These are phyloP conservation scores for Backusella tarrabulga DNA, from an alignment of 192 early-diverging fungal genomes.

Conservation along the genomic window DNA sequence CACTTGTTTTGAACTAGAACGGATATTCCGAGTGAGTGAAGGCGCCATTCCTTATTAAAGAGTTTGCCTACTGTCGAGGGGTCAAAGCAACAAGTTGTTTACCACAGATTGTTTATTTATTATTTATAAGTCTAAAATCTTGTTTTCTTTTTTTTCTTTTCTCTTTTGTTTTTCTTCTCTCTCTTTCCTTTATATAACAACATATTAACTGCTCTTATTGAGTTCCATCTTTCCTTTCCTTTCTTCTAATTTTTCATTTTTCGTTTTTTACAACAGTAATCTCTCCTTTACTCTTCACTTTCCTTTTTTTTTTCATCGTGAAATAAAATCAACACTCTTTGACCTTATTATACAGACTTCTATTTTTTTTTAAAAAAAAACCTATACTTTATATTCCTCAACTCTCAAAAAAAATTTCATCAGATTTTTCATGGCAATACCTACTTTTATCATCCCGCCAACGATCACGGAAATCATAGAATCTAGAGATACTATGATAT, in stretches of 20 bases:
- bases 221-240: slow-evolving; percentile 3
- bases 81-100: not conserved
- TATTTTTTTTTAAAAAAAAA: not conserved
- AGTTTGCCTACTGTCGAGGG: not conserved
- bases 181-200: not conserved
- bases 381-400: not conserved
- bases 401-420: not conserved
- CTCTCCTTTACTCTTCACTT: not conserved
- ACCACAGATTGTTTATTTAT: not conserved
- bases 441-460: not conserved
- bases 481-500: not conserved
- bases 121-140: slow-evolving; percentile 1
- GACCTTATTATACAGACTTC: not conserved
- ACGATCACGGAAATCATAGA: not conserved
- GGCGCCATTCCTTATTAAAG: slow-evolving; percentile 4
- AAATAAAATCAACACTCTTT: slow-evolving; percentile 4
- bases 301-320: not conserved
- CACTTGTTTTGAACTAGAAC: slow-evolving; percentile 6
- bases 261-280: not conserved
- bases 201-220: not conserved
- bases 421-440: not conserved
- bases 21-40: slow-evolving; percentile 4
- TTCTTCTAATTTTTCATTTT: not conserved
- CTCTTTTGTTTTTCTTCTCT: not conserved
- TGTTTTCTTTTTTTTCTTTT: not conserved